phyloP scores from a whole-genome alignment of 2,329 filamentous ascomycete species.

The Didymella lethalis region DNA sequence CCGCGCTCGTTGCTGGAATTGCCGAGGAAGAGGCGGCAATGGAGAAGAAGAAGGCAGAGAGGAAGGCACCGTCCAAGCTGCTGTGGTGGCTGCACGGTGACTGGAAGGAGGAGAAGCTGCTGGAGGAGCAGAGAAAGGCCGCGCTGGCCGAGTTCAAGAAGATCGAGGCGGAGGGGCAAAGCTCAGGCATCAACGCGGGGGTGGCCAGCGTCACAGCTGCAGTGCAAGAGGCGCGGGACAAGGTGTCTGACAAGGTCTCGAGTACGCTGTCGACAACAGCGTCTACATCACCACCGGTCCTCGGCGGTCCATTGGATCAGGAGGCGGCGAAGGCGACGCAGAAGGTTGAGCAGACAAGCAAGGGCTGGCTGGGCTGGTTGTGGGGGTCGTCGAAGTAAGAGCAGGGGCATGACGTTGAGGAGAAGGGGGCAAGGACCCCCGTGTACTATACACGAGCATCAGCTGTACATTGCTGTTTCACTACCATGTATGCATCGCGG shows the following conservation, averaged over 20 bases:
- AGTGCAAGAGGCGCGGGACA: slow-evolving; percentile 43
- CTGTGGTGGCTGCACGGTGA: slow-evolving; percentile 50
- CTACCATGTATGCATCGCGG: slow-evolving; percentile 46
- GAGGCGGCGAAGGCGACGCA: slow-evolving; percentile 53
- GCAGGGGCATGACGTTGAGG: slow-evolving; percentile 20
- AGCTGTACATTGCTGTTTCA: slow-evolving; percentile 47
- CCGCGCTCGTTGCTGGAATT: slow-evolving; percentile 64
- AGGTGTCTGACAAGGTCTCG: slow-evolving; percentile 22
- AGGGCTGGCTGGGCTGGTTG: slow-evolving; percentile 58
- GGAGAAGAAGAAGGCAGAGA: slow-evolving; percentile 46
- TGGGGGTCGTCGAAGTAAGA: slow-evolving; percentile 50
- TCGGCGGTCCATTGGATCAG: slow-evolving; percentile 58
- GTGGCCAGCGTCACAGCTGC: slow-evolving; percentile 39
- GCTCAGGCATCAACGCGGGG: slow-evolving; percentile 16
- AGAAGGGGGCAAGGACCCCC: slow-evolving; percentile 15
- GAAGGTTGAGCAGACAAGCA: slow-evolving; percentile 48
- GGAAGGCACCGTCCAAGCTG: slow-evolving; percentile 41
- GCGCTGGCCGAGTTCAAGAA: slow-evolving; percentile 44
- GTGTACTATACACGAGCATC: slow-evolving; percentile 45
- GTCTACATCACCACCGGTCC: slow-evolving; percentile 39
- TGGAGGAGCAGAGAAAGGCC: slow-evolving; percentile 45
- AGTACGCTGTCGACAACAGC: slow-evolving; percentile 40
- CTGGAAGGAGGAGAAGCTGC: slow-evolving; percentile 49
- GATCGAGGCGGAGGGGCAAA: slow-evolving; percentile 35
- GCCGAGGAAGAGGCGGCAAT: slow-evolving; percentile 66